phyloP scores from a whole-genome alignment of 2,329 filamentous ascomycete species.

The Elsinoe australis region DNA sequence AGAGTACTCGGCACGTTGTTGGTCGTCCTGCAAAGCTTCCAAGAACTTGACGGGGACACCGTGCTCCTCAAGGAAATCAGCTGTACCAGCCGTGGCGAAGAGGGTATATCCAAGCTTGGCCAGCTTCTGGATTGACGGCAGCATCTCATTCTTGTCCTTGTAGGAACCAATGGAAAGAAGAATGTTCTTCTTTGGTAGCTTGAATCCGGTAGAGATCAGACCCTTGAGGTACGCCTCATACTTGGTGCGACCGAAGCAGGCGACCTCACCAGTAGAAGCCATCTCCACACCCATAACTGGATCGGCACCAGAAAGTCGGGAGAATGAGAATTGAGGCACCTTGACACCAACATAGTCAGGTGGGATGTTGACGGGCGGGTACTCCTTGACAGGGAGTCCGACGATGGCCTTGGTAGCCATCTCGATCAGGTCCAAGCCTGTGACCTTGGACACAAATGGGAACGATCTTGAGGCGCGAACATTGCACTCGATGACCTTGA shows the following conservation, averaged over 20 bases:
- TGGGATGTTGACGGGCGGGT: constrained; percentile 68
- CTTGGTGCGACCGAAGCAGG: constrained; percentile 90
- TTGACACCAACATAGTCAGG: constrained; percentile 89
- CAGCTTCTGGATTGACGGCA: constrained; percentile 83
- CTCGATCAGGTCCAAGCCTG: constrained; percentile 95
- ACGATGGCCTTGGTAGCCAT: constrained; percentile 98
- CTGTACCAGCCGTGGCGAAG: constrained; percentile 91
- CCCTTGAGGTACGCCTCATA: constrained; percentile 98
- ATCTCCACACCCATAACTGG: constrained; percentile 97
- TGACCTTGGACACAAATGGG: constrained; percentile 97
- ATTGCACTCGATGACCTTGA: constrained; percentile 99
- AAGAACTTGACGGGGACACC: constrained; percentile 88
- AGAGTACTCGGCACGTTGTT: constrained; percentile 92
- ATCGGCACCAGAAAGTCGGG: constrained; percentile 87
- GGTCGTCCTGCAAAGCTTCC: constrained; percentile 71
- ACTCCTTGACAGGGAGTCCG: constrained; percentile 70
- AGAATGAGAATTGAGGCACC: constrained; percentile 98
- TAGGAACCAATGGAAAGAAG: constrained; percentile 91
- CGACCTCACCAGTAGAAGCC: constrained; percentile 97
- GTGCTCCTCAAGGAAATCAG: constrained; percentile 91
- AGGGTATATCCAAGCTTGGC: constrained; percentile 89
- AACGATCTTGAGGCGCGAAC: constrained; percentile 93
- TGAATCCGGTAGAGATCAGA: constrained; percentile 90
- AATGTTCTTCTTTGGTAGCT: constrained; percentile 90
- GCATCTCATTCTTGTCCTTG: constrained; percentile 97